Percentiles rank a stretch among this genome's conserved stretches.
Conservation (phyloP, 805 yeast genomes). For the Hanseniaspora pseudoguilliermondii region DNA sequence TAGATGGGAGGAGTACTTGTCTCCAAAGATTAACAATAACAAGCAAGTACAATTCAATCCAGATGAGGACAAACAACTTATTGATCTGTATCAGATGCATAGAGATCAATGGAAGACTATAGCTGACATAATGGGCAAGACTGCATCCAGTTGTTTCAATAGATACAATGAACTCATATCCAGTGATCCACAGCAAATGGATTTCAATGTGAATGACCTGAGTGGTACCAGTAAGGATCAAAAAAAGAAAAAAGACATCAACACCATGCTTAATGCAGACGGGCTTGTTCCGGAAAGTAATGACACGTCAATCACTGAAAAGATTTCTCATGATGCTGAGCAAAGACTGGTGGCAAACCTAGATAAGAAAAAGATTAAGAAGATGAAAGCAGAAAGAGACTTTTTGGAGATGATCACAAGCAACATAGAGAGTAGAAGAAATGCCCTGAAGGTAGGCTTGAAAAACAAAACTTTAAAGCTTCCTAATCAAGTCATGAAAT, state of each 20-base stretch:
- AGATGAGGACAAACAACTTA: slow-evolving; percentile 56
- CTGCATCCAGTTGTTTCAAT: slow-evolving; percentile 78
- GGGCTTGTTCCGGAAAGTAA: slow-evolving; percentile 15
- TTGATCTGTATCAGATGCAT: slow-evolving; percentile 51
- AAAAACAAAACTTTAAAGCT: slow-evolving; percentile 8
- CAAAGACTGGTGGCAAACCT: slow-evolving; percentile 85
- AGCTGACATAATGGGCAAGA: slow-evolving; percentile 66
- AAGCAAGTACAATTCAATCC: slow-evolving; percentile 3
- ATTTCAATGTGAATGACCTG: slow-evolving; percentile 18
- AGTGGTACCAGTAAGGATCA: slow-evolving; percentile 45
- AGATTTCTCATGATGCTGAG: slow-evolving; percentile 48
- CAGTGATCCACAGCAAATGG: slow-evolving; percentile 19
- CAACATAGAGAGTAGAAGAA: slow-evolving; percentile 70
- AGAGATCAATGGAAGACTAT: slow-evolving; percentile 95
- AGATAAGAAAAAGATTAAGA: slow-evolving; percentile 88
- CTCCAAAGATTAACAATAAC: slow-evolving; percentile 56
- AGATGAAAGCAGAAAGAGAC: slow-evolving; percentile 57
- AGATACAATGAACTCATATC: slow-evolving; percentile 64
- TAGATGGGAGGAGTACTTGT: slow-evolving; percentile 77
- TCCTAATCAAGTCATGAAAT: slow-evolving; percentile 15
- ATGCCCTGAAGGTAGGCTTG: slow-evolving; percentile 68
- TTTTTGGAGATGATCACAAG: slow-evolving; percentile 65
- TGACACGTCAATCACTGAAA: slow-evolving; percentile 58
- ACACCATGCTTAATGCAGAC: not conserved
- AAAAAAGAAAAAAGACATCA: slow-evolving; percentile 49